Evolutionary conservation across 192 early-diverging fungal genomes (phyloP).

Genomic region (Coemansia sp.): DNA sequence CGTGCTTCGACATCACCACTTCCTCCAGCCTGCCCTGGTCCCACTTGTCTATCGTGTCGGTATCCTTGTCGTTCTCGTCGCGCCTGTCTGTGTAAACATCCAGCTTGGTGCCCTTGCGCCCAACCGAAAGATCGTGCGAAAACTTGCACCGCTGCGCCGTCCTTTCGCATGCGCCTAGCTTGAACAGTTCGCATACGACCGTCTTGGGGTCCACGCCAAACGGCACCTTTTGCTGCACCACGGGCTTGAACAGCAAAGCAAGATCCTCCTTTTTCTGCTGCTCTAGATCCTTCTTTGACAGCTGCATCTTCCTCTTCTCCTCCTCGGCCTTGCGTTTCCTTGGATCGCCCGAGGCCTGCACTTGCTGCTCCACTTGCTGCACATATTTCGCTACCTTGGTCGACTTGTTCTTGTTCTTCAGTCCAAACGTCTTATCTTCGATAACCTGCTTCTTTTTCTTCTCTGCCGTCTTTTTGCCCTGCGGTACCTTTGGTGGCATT

Average conservation of each 20-base stretch:
- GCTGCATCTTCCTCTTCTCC: constrained; percentile 60
- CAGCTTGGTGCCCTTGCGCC: constrained; percentile 86
- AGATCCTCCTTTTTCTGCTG: constrained; percentile 89
- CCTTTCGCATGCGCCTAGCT: constrained; percentile 87
- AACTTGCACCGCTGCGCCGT: constrained; percentile 90
- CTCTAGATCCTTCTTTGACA: constrained; percentile 73
- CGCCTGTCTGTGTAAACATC: constrained; percentile 92
- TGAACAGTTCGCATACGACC: constrained; percentile 89
- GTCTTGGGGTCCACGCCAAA: constrained; percentile 98
- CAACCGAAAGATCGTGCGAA: constrained; percentile 90
- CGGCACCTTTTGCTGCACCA: constrained; percentile 90
- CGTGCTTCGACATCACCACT: constrained; percentile 81
- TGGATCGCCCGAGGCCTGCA: constrained; percentile 57
- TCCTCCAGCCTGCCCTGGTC: constrained; percentile 88
- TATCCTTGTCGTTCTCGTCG: constrained; percentile 52
- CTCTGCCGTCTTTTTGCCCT: constrained; percentile 58
- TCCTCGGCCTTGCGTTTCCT: constrained; percentile 57
- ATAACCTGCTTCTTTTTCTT: constrained; percentile 77
- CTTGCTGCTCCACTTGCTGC: constrained; percentile 86
- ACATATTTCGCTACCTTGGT: constrained; percentile 89
- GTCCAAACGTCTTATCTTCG: constrained; percentile 97
- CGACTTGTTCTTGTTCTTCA: constrained; percentile 99
- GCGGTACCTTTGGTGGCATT: constrained; percentile 81
- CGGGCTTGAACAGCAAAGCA: constrained; percentile 86
- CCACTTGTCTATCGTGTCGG: constrained; percentile 96